Base-by-base conservation (phyloP, 1,284 basidiomycete genomes). In the Phellinidium pouzarii region DNA sequence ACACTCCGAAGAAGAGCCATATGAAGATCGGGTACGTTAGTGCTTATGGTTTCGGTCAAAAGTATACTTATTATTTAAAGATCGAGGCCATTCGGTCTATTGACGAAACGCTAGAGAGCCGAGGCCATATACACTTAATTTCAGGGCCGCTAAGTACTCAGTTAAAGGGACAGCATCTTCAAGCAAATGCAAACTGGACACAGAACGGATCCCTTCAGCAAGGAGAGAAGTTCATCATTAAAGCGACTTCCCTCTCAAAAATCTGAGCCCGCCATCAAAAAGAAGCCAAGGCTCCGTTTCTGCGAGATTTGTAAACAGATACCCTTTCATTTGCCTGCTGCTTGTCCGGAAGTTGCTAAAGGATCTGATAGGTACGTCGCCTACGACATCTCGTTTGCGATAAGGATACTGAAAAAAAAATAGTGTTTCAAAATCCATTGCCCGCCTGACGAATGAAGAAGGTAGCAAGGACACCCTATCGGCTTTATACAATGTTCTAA, bases 61-160 rank as follows among this genome's bases (percentile, higher is more conserved):
- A 37, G 27, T 29, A 34, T 43, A 31, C 31, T 48, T 29, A 14
- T 11, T 53, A 12, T 50, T 56, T 41, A n/a, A 58, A 87, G 84
- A 70, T 65, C 58, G 76, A 73, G 43, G 85, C 86, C 8, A 76
- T 89, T 47, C 67, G 69, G 38, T 76, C 78, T 2, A 87, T 89
- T 58, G 85, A 88, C 54, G 71, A 79, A 58, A 72, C 77, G 0
- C 68, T 89, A 14, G 62, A 71, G 55, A 60, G 67, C 48, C 76
- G 82, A 8, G 80, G 81, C 3, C 71, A 80, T 45, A 64, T 76
- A 2, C 64, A 73, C 50, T 64, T 86, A 25, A 75, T 87, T 52
- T 68, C 66, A 40, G 80, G 78, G 2, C 84, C 87, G 61, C 82
- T 37, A 11, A 38, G n/a, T 17, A 20, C 37, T 8, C 8, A 17